Conservation (phyloP, 2,329 filamentous ascomycete genomes). For the Rhynchosporium graminicola region DNA sequence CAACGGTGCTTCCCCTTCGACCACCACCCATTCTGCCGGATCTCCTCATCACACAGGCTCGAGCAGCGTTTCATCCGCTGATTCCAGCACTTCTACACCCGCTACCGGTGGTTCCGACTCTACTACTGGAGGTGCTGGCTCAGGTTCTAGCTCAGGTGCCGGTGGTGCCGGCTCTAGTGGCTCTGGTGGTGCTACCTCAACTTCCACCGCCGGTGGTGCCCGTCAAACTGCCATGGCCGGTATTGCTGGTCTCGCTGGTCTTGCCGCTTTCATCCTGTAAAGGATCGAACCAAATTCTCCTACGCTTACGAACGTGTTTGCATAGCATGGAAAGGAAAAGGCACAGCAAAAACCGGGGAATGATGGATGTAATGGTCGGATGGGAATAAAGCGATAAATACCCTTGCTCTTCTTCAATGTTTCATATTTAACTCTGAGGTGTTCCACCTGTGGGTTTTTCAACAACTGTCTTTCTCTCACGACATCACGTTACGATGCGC, state of each 20-base stretch:
- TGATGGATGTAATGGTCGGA: conserved; percentile 23
- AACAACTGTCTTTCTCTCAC: conserved; percentile 22
- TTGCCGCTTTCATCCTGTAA: conserved; percentile 40
- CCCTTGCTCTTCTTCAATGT: conserved; percentile 35
- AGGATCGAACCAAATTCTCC: conserved; percentile 18
- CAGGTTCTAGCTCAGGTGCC: too few relatives aligned
- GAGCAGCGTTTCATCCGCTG: neutral
- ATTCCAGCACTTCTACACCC: conserved; percentile 18
- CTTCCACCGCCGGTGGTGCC: conserved; percentile 28
- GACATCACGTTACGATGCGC: conserved; percentile 29
- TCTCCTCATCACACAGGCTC: conserved; percentile 13
- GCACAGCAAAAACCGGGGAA: conserved; percentile 23
- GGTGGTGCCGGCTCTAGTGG: too few relatives aligned
- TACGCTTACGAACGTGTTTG: conserved; percentile 24
- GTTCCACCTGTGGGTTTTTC: conserved; percentile 12
- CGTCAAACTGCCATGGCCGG: conserved; percentile 36
- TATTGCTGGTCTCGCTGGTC: conserved; percentile 36
- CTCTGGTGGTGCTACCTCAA: conserved; percentile 22
- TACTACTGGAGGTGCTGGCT: too few relatives aligned
- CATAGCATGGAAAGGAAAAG: conserved; percentile 14
- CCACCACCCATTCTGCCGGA: conserved; percentile 12
- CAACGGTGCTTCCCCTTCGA: conserved; percentile 14
- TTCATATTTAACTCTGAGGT: conserved; percentile 29
- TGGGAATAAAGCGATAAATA: conserved; percentile 28
- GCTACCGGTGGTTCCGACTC: conserved; percentile 13